These are phyloP conservation scores for Corymbia citriodora DNA, from an alignment of 441 rosid species.

Conservation along the genomic window DNA sequence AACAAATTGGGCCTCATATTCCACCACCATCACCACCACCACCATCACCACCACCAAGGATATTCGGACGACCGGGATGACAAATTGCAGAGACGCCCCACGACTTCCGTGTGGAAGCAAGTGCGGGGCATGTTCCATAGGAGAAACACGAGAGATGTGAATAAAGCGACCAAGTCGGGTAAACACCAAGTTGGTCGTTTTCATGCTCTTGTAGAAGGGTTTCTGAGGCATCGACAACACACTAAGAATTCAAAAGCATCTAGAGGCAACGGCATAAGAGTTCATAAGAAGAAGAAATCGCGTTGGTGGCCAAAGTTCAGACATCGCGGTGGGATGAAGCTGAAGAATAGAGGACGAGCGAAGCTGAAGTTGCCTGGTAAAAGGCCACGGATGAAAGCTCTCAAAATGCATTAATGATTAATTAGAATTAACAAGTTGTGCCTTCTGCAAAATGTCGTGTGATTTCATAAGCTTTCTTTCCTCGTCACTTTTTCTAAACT, in stretches of 20 bases:
- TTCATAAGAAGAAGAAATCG: background rate
- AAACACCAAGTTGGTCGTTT: background rate
- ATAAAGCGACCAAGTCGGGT: background rate
- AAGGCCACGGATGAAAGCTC: background rate
- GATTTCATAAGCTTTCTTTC: background rate
- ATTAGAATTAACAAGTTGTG: background rate
- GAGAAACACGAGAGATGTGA: background rate
- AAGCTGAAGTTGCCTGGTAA: background rate
- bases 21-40: constrained; percentile 10
- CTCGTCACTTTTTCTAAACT: background rate
- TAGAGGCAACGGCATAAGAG: background rate
- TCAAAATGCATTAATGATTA: background rate
- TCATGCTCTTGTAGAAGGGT: background rate
- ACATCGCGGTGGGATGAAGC: background rate
- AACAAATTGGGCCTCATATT: constrained; percentile 2
- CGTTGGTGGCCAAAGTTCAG: constrained; percentile 8
- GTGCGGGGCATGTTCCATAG: background rate
- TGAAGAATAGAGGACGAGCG: background rate
- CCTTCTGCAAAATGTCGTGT: background rate
- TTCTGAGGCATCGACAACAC: background rate
- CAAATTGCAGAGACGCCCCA: background rate
- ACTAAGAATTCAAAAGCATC: background rate
- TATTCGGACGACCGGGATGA: background rate
- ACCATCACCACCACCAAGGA: background rate
- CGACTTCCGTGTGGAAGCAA: constrained; percentile 4